These are phyloP conservation scores for Hypoxylon sp. DNA, from an alignment of 2,329 filamentous ascomycete species.

Conservation along the genomic window DNA sequence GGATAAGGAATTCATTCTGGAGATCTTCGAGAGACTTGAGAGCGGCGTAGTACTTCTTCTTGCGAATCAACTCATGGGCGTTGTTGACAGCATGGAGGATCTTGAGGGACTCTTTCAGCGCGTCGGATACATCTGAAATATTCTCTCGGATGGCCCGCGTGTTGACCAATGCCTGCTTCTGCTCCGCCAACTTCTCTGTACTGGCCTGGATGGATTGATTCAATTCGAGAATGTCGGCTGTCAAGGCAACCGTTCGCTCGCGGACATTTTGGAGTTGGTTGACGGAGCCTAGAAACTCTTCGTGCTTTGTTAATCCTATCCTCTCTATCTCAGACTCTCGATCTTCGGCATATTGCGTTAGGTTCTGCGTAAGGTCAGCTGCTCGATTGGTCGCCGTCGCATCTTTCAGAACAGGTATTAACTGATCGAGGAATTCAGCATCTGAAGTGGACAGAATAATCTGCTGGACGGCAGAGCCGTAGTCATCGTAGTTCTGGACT, in stretches of 20 bases:
- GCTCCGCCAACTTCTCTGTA: constrained; percentile 92
- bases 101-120: constrained; percentile 90
- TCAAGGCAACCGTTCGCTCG: constrained; percentile 89
- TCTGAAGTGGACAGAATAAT: constrained; percentile 94
- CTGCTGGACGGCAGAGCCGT: constrained; percentile 66
- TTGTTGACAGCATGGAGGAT: constrained; percentile 94
- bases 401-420: constrained; percentile 95
- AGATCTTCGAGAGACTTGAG: constrained; percentile 94
- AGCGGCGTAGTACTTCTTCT: constrained; percentile 96
- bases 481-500: constrained; percentile 56
- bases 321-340: constrained; percentile 93
- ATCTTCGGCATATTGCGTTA: constrained; percentile 86
- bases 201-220: constrained; percentile 96
- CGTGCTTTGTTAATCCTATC: constrained; percentile 95
- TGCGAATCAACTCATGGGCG: constrained; percentile 89
- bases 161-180: constrained; percentile 95
- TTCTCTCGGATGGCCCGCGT: constrained; percentile 94
- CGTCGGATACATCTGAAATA: constrained; percentile 91
- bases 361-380: constrained; percentile 80
- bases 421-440: constrained; percentile 92
- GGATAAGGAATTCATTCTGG: constrained; percentile 91
- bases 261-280: constrained; percentile 94
- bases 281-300: constrained; percentile 94
- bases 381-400: constrained; percentile 82
- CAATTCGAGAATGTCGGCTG: constrained; percentile 89